Base-by-base conservation (phyloP, 768 basidiomycete genomes). In the Symmetrospora coprosmae region DNA sequence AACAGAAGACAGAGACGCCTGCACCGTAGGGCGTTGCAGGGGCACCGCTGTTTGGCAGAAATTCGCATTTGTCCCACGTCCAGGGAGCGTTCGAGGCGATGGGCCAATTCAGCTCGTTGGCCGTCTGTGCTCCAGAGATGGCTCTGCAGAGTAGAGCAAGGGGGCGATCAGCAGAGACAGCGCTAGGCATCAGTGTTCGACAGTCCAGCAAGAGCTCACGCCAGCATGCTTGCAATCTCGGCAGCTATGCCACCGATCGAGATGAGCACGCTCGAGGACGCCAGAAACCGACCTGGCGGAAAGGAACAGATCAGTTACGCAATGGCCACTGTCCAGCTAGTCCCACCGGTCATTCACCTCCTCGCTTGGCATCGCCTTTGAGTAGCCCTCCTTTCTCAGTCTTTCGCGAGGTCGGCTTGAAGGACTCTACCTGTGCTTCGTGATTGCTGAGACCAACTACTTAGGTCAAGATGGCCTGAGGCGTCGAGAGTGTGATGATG, bases 21-120 rank as follows among this genome's bases (percentile, higher is more conserved):
- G 51, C 33, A 28, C 51, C 51, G 40, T 53, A 53, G 6, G 37
- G 19, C 6, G 51, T 53, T 8, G 51, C 51, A 23, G 51, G 51
- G 5, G 51, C 51, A 40, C 40, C 51, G 27, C 51, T 53, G 30
- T 58, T 58, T 5, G 55, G 55, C 25, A 58, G 27, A 27, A 27
- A 58, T 27, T 46, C 55, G 33, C 55, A 58, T 6, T 58, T 43
- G 28, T 58, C 27, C 55, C 55, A 58, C 4, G 40, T 19, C 9
- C 21, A 25, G 16, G 43, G 25, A 31, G 17, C 30, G 14, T 58
- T 27, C 13, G n/a, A n/a, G n/a, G 55, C 55, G 14, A 58, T 6
- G 13, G 55, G 55, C 55, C 55, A 58, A 37, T 45, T 23, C 6
- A 58, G 43, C 28, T 38, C 33, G 27, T 19, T 31, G 27, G 55